Evolutionary conservation across 345 rosid genomes (phyloP), one percentile per base, ranked within the genome.

Genomic region (Hibiscus trionum): DNA sequence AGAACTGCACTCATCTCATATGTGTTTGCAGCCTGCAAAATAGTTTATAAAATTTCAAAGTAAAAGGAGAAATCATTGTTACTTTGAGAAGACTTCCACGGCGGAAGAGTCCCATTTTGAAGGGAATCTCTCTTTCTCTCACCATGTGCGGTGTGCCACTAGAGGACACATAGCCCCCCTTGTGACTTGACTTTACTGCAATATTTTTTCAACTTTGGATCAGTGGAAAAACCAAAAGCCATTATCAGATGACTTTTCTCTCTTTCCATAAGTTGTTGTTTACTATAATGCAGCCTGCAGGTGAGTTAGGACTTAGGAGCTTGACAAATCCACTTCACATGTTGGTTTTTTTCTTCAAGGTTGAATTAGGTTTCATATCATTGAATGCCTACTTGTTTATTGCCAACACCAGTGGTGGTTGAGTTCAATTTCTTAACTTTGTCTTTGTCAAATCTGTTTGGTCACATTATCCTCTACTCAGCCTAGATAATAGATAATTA

Each of bases 51-150:
- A 50, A 27, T 7, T 12, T 46, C 11, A 24, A 27, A 26, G 59
- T 31, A 68, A 49, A 68, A 52, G 4, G 26, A 15, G 44, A 31
- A 69, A 52, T 69, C 4, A 27, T 69, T 69, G n/a, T 29, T 52
- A 29, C 59, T 5, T 69, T 52, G 27, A 55, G 17, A 49, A 50
- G 4, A 67, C 8, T 26, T 67, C 44, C n/a, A 49, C 15, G 26
- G 57, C 37, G 42, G 44, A 42, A 69, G 72, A 50, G 72, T 50
- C 53, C 60, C 58, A 55, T 55, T 55, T 21, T 55, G 58, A 55
- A 17, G 72, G 72, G 72, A 52, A 68, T 29, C 72, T 50, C 60
- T 68, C 72, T 33, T 33, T 33, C n/a, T 50, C 55, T 16, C 17
- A 15, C 44, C 72, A 68, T 50, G 72, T 21, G 24, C 24, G 24